Evolutionary conservation across 176 grass and related monocot genomes (phyloP).

Genomic region (Oryza meyeriana): DNA sequence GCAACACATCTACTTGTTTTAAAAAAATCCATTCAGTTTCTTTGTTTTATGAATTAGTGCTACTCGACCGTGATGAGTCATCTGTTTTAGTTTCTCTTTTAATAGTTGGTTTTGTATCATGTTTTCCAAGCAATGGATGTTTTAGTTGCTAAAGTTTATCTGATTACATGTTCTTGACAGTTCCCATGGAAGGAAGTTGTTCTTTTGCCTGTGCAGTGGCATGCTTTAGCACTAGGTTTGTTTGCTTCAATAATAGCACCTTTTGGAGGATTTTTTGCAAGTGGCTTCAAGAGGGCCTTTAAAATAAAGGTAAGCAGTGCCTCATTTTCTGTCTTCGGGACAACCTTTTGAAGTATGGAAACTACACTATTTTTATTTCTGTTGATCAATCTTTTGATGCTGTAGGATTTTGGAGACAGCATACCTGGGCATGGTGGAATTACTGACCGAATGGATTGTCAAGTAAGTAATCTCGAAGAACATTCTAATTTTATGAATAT

Average conservation of each 20-base stretch:
- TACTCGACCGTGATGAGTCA: neutral
- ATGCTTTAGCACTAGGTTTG: constrained; percentile 92
- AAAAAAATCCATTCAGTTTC: neutral
- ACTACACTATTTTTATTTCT: constrained; percentile 6
- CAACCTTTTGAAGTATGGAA: neutral
- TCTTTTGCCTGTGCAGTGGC: constrained; percentile 92
- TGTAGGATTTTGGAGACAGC: constrained; percentile 97
- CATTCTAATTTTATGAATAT: neutral
- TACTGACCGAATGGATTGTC: constrained; percentile 99
- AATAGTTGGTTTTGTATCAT: neutral
- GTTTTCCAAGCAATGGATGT: constrained; percentile 15
- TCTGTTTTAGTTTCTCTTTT: neutral
- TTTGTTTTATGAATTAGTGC: neutral
- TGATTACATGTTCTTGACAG: constrained; percentile 50
- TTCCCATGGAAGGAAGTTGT: constrained; percentile 83
- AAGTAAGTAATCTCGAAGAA: constrained; percentile 56
- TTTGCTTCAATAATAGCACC: constrained; percentile 99
- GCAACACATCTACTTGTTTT: neutral
- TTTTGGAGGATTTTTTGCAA: constrained; percentile 99
- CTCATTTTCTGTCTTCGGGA: constrained; percentile 2
- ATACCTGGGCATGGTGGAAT: constrained; percentile 99
- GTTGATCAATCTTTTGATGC: constrained; percentile 18
- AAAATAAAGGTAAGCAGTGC: constrained; percentile 78
- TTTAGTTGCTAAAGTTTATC: neutral
- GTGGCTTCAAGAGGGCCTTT: constrained; percentile 96